Evolutionary conservation across 2,329 filamentous ascomycete species (phyloP), one percentile per base, ranked within the genome.

Genomic region (Claviceps spartinae): DNA sequence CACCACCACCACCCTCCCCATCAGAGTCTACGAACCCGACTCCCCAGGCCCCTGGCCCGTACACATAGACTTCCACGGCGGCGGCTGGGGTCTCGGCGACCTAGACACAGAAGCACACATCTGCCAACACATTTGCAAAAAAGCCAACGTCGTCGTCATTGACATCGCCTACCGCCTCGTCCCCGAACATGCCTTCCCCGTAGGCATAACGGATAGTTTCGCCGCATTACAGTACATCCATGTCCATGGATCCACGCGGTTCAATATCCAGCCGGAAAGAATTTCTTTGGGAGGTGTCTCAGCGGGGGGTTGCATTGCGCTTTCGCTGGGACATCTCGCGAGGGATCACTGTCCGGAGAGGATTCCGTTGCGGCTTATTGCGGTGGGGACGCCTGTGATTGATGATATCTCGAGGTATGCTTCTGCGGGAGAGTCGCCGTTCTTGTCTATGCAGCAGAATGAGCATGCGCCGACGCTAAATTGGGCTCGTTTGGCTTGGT

Each of bases 151-250:
- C 30, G 67, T 65, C 14, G 72, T 77, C 30, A 65, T 79, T 51
- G 72, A 76, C 56, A 70, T 77, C 11, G 73, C 61, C n/a, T 79
- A 78, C 57, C 69, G 75, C 4, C 67, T 77, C 1, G 71, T 75
- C 0, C 75, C 75, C 8, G 74, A 77, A 59, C 59, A 69, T 55
- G 62, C 69, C 5, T 76, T 74, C 53, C 75, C 75, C n/a, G 67
- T 68, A 14, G 66, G 65, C 34, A 66, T 73, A 18, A 67, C 72
- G n/a, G 75, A 78, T 61, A 69, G 69, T 48, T 76, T 72, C 60
- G 69, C 68, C 6, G 71, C 69, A 2, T 57, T 77, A 37, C 61
- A 68, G 52, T 67, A 71, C 57, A 61, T 72, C 34, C 61, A 67
- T 53, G 52, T 58, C 11, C 58, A 66, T 9, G 68, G 67, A 18